Evolutionary conservation across 345 rosid species (phyloP).

Genomic region (Populus simonii): DNA sequence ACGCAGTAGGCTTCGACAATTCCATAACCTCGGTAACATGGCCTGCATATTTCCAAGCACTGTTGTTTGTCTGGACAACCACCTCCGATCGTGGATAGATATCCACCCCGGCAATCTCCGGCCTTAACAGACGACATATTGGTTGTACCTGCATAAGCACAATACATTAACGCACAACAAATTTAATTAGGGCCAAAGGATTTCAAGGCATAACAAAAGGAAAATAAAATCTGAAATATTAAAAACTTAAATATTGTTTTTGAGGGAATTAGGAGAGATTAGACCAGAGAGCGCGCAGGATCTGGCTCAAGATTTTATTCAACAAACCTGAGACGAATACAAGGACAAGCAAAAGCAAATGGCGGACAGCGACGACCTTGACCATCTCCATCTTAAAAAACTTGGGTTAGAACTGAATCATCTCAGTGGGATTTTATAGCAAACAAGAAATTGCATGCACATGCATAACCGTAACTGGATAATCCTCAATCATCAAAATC

Average conservation of each 20-base stretch:
- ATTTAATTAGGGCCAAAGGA: background rate
- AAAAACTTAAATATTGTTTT: background rate
- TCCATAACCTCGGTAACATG: slow-evolving; percentile 14
- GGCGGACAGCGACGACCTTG: background rate
- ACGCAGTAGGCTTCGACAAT: background rate
- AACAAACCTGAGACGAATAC: slow-evolving; percentile 20
- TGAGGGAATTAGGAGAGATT: no score
- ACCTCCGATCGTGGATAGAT: background rate
- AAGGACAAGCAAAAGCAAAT: slow-evolving; percentile 15
- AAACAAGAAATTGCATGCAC: background rate
- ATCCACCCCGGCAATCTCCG: background rate
- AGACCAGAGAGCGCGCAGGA: no score
- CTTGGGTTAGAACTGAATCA: no score
- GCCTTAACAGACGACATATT: background rate
- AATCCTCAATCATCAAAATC: no score
- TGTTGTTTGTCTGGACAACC: slow-evolving; percentile 5
- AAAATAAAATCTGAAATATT: background rate
- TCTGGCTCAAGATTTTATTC: no score
- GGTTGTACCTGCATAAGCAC: background rate
- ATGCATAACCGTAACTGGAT: no score
- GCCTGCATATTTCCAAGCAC: slow-evolving; percentile 1
- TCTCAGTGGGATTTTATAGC: no score
- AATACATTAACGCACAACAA: background rate
- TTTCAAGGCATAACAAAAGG: no score
- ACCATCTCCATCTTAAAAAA: background rate